Conservation (phyloP, 306 rosid genomes). For the Mimosa bimucronata region DNA sequence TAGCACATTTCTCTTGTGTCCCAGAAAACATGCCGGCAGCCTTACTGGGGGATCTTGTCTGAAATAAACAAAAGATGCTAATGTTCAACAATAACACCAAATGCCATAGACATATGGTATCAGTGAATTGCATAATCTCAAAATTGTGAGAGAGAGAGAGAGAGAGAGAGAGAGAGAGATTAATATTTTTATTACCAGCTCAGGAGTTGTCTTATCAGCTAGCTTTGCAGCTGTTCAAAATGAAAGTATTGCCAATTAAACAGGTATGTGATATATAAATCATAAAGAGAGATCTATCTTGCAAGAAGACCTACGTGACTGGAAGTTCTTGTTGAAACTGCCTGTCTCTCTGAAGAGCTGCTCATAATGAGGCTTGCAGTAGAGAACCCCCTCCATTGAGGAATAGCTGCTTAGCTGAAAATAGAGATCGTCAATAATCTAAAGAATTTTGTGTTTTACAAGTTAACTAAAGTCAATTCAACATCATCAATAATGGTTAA, state of each 20-base stretch:
- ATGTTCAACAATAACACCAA: slow-evolving; percentile 33
- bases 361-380: slow-evolving; percentile 84
- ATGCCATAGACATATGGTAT: not conserved
- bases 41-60: slow-evolving; percentile 89
- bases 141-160: slow-evolving; percentile 28
- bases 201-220: slow-evolving; percentile 73
- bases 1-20: slow-evolving; percentile 81
- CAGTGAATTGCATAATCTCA: not conserved
- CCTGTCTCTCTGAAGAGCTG: slow-evolving; percentile 83
- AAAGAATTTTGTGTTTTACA: not conserved
- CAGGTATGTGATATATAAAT: slow-evolving; percentile 28
- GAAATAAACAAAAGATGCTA: slow-evolving; percentile 39
- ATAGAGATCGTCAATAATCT: not conserved
- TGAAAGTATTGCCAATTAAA: slow-evolving; percentile 47
- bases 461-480: slow-evolving; percentile 16
- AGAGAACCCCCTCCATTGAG: slow-evolving; percentile 85
- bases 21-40: slow-evolving; percentile 92
- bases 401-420: slow-evolving; percentile 79
- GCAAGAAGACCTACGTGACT: slow-evolving; percentile 62
- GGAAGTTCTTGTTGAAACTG: slow-evolving; percentile 74
- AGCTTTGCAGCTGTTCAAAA: slow-evolving; percentile 75
- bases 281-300: slow-evolving; percentile 20
- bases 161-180: not conserved
- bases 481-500: not conserved
- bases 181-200: slow-evolving; percentile 68